Evolutionary conservation across 345 rosid genomes (phyloP).

Genomic region (Psidium guajava): DNA sequence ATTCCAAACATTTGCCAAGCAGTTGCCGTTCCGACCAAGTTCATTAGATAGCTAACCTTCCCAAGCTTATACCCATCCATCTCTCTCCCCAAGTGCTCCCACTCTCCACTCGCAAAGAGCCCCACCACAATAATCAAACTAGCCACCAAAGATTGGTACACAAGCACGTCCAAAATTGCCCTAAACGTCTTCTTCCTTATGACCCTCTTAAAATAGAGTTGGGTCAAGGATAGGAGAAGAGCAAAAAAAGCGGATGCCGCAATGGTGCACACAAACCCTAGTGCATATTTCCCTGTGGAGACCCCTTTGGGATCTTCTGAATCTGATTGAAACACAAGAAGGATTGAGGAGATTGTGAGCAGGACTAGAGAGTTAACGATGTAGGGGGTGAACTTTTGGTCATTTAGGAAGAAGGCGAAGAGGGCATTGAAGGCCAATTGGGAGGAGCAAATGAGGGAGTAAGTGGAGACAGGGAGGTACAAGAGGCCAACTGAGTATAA

Average conservation of each 20-base stretch:
- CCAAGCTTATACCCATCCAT: slow-evolving; percentile 23
- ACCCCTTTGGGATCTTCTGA: neutral
- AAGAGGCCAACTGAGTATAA: slow-evolving; percentile 23
- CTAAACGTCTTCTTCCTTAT: slow-evolving; percentile 7
- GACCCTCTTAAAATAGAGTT: slow-evolving; percentile 15
- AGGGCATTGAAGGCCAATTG: slow-evolving; percentile 33
- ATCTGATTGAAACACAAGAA: slow-evolving; percentile 17
- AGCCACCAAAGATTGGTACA: slow-evolving; percentile 13
- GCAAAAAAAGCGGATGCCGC: slow-evolving; percentile 22
- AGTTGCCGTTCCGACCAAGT: slow-evolving; percentile 16
- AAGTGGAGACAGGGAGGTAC: slow-evolving; percentile 36
- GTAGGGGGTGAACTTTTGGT: slow-evolving; percentile 29
- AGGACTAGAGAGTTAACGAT: slow-evolving; percentile 26
- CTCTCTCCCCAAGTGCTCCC: slow-evolving; percentile 14
- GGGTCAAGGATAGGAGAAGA: slow-evolving; percentile 8
- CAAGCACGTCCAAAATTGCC: slow-evolving; percentile 22
- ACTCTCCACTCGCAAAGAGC: slow-evolving; percentile 32
- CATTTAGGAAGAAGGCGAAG: slow-evolving; percentile 30
- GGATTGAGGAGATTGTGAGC: slow-evolving; percentile 30
- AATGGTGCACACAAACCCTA: slow-evolving; percentile 30
- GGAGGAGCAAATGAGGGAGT: slow-evolving; percentile 24
- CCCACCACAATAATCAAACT: slow-evolving; percentile 8
- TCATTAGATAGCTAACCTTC: slow-evolving; percentile 20
- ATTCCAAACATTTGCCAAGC: slow-evolving; percentile 22
- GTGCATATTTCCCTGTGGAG: slow-evolving; percentile 5